phyloP scores from a whole-genome alignment of 345 rosid genomes.

The Eucalyptus pauciflora region DNA sequence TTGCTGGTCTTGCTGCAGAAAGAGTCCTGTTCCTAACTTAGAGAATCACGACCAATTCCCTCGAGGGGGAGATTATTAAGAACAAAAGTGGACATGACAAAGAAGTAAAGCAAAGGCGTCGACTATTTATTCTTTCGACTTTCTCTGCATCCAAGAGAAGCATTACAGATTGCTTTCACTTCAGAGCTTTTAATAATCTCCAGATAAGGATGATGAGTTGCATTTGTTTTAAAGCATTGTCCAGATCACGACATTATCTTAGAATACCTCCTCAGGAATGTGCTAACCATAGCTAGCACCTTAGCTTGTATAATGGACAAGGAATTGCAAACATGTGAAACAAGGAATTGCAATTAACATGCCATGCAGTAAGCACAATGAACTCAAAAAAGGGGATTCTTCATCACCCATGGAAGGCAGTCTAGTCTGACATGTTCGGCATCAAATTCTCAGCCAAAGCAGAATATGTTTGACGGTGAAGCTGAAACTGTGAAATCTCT shows the following conservation, averaged over 20 bases:
- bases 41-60: not conserved
- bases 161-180: not conserved
- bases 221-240: not conserved
- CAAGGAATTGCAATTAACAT: not conserved
- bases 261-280: not conserved
- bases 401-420: not conserved
- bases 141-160: not conserved
- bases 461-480: not conserved
- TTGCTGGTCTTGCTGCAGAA: constrained; percentile 71
- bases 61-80: not conserved
- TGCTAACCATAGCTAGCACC: not conserved
- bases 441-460: not conserved
- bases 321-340: not conserved
- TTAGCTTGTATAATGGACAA: not conserved
- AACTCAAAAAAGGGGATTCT: not conserved
- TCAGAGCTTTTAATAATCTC: not conserved
- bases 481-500: not conserved
- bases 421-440: not conserved
- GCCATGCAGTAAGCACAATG: not conserved
- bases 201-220: not conserved
- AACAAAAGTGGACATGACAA: not conserved
- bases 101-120: not conserved
- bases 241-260: not conserved
- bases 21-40: not conserved
- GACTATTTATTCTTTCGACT: not conserved